phyloP scores from a whole-genome alignment of 2,329 filamentous ascomycete genomes.

The Arthrocladium fulminans region DNA sequence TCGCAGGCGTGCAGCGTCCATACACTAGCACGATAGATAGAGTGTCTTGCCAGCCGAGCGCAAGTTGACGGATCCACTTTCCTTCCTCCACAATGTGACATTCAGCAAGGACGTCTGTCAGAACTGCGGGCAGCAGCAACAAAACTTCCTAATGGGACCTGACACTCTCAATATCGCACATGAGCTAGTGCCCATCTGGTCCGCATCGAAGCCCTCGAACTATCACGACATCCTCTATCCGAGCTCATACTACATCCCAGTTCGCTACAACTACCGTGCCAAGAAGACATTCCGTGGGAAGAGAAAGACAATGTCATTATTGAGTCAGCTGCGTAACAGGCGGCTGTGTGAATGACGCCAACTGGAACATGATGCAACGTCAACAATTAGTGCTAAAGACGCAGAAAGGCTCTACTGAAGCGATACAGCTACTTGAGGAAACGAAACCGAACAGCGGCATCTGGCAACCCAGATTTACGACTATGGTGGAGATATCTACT shows the following conservation, averaged over 20 bases:
- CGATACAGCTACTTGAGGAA: background rate
- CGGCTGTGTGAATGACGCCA: conserved; percentile 36
- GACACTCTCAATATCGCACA: conserved; percentile 36
- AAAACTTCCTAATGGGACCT: background rate
- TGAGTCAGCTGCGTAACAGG: conserved; percentile 94
- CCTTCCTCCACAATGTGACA: conserved; percentile 10
- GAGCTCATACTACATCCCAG: conserved; percentile 90
- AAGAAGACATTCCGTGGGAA: conserved; percentile 61
- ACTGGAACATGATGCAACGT: conserved; percentile 7
- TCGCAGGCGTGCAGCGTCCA: background rate
- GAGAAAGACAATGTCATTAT: conserved; percentile 70
- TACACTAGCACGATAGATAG: background rate
- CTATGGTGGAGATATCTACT: background rate
- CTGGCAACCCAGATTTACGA: background rate
- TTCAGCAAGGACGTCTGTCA: conserved; percentile 6
- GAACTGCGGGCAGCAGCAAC: background rate
- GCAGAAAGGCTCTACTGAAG: background rate
- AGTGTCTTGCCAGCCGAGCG: background rate
- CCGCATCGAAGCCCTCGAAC: conserved; percentile 83
- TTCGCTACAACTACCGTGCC: conserved; percentile 69
- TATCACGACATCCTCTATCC: conserved; percentile 92
- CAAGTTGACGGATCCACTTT: background rate
- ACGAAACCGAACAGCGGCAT: background rate
- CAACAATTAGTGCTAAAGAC: conserved; percentile 5
- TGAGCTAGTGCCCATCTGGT: conserved; percentile 86